Evolutionary conservation across 768 basidiomycete species (phyloP), one percentile per base, ranked within the genome.

Genomic region (Kwoniella dejecticola): DNA sequence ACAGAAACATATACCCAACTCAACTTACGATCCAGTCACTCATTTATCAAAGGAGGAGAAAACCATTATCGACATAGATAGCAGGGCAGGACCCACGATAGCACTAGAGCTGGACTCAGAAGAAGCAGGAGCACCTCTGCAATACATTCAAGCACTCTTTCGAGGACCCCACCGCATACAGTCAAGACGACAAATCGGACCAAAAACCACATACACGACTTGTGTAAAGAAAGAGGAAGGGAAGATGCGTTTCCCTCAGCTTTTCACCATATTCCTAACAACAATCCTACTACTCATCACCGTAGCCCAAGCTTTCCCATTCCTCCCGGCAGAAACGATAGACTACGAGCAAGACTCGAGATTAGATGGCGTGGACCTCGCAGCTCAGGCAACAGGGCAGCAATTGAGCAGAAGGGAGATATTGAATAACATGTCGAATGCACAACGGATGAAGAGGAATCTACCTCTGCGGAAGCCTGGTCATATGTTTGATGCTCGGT

Each of bases 391-490:
- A 42, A n/a, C 10, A 42, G 11, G 12, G 19, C 6, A 19, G 17
- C 10, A 42, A 13, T 19, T 13, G 41, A 42, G 11, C 6, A 8
- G 19, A 42, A 19, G 11, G 6, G 56, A 57, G 36, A 40, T 49
- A 42, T 27, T 60, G 19, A 47, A 60, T 44, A 46, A 36, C 15
- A 17, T 60, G 36, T 60, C 58, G 29, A 60, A 60, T 40, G 58
- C 58, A 7, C 49, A 60, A 27, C 19, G 58, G 33, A 60, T 60
- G 40, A 38, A 33, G 12, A 41, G 49, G 50, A 47, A 47, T 5
- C 38, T 52, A n/a, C 58, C 58, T 17, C n/a, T 60, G 31, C 23
- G 58, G 29, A 60, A 60, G 27, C 58, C 58, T n/a, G 41, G 49
- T 23, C 58, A 60, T n/a, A n/a, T 60, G 40, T 60, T 49, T 40